Percentiles rank a stretch among this genome's conserved stretches.
phyloP scores from a whole-genome alignment of 306 rosid genomes.

The Acacia acuminata region DNA sequence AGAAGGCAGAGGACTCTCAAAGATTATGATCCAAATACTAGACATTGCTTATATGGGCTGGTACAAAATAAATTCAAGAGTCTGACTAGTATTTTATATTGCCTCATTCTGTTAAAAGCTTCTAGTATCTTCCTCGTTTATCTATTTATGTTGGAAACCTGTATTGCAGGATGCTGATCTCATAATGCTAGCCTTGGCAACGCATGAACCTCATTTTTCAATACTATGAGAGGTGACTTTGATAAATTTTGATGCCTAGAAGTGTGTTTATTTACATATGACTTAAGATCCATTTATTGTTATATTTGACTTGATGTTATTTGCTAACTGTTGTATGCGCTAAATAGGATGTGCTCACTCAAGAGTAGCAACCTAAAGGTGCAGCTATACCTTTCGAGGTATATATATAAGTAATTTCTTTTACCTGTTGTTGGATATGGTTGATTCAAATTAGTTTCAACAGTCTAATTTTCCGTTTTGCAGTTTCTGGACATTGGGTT shows the following conservation, averaged over 20 bases:
- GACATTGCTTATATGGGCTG: constrained; percentile 64
- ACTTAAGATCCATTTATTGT: neutral
- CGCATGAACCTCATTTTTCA: constrained; percentile 69
- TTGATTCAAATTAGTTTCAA: neutral
- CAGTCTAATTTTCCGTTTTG: neutral
- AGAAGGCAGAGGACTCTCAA: constrained; percentile 43
- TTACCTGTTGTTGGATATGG: neutral
- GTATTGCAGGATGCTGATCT: constrained; percentile 66
- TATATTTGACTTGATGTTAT: neutral
- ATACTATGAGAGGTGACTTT: constrained; percentile 59
- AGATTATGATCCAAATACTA: constrained; percentile 47
- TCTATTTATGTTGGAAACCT: neutral
- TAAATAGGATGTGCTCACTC: constrained; percentile 23
- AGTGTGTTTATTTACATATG: neutral
- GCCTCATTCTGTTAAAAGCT: neutral
- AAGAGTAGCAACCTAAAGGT: neutral
- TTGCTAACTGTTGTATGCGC: neutral
- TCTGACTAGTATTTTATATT: neutral
- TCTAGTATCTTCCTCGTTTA: neutral
- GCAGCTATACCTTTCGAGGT: constrained; percentile 46
- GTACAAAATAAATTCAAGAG: constrained; percentile 21
- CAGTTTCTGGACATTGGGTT: constrained; percentile 67
- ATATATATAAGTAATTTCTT: neutral
- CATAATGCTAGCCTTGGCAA: constrained; percentile 54
- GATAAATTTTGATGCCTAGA: neutral